Evolutionary conservation across 2,329 filamentous ascomycete genomes (phyloP), one percentile per base, ranked within the genome.

Genomic region (Colletotrichum endophyticum): DNA sequence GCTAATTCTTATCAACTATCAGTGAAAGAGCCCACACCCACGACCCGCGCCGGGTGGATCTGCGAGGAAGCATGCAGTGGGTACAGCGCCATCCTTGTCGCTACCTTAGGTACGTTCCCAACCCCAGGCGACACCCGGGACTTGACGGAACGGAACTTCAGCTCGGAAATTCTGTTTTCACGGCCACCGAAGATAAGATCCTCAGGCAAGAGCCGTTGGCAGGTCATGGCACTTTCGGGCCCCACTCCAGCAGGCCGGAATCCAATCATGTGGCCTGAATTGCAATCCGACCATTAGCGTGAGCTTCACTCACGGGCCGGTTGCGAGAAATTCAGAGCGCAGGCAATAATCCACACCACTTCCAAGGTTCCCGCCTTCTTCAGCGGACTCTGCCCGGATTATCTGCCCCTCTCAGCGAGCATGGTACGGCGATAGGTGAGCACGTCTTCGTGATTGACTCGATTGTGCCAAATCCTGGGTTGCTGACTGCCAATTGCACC

Each of bases 401-500:
- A 34, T 30, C 66, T 27, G 49, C 56, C 34, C 64, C 32, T 22
- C 49, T 44, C 28, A 62, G 76, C 77, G 70, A 78, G 76, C 53
- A 78, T 78, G 77, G 28, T 53, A 71, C 57, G 67, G 63, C 57
- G 27, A 78, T 78, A 78, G 77, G 76, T 78, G 44, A 59, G 76
- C 9, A 32, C 6, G 16, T 5, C 15, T 27, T 6, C 6, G 22
- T 30, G 32, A 57, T 68, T 36, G 25, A 30, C 15, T 39, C 8
- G 5, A 30, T 16, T 34, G 15, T 28, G n/a, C 32, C 30, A 6
- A 19, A n/a, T 8, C 3, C 4, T n/a, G 34, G 5, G 7, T 61
- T n/a, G 56, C 66, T 74, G 56, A 76, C 49, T 36, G 30, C 69
- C 74, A 75, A 78, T 67, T 66, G 57, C 71, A 49, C 25, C 53